These are phyloP conservation scores for Penicillium crustosum DNA, from an alignment of 2,329 filamentous ascomycete genomes.

Conservation along the genomic window DNA sequence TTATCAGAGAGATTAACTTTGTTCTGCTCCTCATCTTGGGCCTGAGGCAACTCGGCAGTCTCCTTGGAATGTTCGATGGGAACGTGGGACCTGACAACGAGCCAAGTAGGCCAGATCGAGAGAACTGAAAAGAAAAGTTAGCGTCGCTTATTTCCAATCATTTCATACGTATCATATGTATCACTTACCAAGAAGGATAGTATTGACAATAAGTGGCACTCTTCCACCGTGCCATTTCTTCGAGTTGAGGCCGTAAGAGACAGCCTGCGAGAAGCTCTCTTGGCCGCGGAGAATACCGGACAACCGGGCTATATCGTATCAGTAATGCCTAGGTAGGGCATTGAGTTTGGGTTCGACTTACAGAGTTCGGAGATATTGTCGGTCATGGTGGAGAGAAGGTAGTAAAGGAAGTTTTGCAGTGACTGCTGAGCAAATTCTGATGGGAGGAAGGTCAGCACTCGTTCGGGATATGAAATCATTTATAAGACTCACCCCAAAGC, in stretches of 20 bases:
- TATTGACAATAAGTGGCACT: conserved; percentile 45
- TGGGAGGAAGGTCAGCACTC: not conserved
- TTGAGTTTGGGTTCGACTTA: conserved; percentile 1
- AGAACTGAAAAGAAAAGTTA: conserved; percentile 17
- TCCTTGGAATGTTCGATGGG: conserved; percentile 23
- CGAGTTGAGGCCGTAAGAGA: conserved; percentile 47
- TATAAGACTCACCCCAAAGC: conserved; percentile 42
- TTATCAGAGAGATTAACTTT: not conserved
- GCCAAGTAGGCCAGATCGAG: conserved; percentile 29
- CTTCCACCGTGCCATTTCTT: conserved; percentile 45
- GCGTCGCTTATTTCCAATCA: not conserved
- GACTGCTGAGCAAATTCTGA: conserved; percentile 51
- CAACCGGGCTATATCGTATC: conserved; percentile 32
- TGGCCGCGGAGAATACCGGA: conserved; percentile 48
- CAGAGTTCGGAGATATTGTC: conserved; percentile 55
- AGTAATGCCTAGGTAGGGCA: not conserved
- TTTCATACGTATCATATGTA: not conserved
- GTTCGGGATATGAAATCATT: rapidly evolving
- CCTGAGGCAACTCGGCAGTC: not conserved
- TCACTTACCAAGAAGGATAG: conserved; percentile 32
- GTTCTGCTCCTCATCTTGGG: conserved; percentile 18
- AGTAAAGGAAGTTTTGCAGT: conserved; percentile 59
- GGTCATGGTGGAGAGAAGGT: conserved; percentile 55
- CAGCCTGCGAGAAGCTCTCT: conserved; percentile 48
- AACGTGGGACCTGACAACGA: conserved; percentile 23